Evolutionary conservation across 495 filamentous ascomycete species (phyloP).

Genomic region (Cercophora samala): DNA sequence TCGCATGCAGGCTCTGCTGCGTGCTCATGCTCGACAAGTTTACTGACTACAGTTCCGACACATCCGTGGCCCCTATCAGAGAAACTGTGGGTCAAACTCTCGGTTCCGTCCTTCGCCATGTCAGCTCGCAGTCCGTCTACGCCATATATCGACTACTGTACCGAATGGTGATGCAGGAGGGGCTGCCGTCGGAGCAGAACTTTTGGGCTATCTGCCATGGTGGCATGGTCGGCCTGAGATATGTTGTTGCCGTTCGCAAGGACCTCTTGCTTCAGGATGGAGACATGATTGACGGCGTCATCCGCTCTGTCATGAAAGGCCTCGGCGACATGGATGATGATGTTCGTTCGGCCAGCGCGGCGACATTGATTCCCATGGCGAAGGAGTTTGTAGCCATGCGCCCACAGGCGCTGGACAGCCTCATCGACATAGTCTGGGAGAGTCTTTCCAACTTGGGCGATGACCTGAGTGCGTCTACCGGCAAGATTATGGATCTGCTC

Average conservation of each 20-base stretch:
- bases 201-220: slow-evolving; percentile 96
- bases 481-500: slow-evolving; percentile 94
- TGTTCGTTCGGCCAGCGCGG: slow-evolving; percentile 93
- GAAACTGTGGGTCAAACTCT: slow-evolving; percentile 96
- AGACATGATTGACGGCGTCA: slow-evolving; percentile 86
- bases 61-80: slow-evolving; percentile 89
- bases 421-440: slow-evolving; percentile 96
- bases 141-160: slow-evolving; percentile 76
- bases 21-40: slow-evolving; percentile 97
- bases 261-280: slow-evolving; percentile 80
- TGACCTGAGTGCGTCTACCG: slow-evolving; percentile 94
- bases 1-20: slow-evolving; percentile 87
- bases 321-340: slow-evolving; percentile 89
- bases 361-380: slow-evolving; percentile 92
- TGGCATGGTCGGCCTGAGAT: slow-evolving; percentile 93
- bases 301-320: slow-evolving; percentile 90
- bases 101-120: slow-evolving; percentile 79
- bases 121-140: slow-evolving; percentile 70
- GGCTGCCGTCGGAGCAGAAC: slow-evolving; percentile 63
- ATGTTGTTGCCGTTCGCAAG: slow-evolving; percentile 90
- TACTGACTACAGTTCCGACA: slow-evolving; percentile 96
- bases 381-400: slow-evolving; percentile 86
- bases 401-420: slow-evolving; percentile 64
- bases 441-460: slow-evolving; percentile 93
- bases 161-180: slow-evolving; percentile 86